Evolutionary conservation across 2,329 filamentous ascomycete genomes (phyloP), one percentile per base, ranked within the genome.

Genomic region (Colletotrichum spaethianum): DNA sequence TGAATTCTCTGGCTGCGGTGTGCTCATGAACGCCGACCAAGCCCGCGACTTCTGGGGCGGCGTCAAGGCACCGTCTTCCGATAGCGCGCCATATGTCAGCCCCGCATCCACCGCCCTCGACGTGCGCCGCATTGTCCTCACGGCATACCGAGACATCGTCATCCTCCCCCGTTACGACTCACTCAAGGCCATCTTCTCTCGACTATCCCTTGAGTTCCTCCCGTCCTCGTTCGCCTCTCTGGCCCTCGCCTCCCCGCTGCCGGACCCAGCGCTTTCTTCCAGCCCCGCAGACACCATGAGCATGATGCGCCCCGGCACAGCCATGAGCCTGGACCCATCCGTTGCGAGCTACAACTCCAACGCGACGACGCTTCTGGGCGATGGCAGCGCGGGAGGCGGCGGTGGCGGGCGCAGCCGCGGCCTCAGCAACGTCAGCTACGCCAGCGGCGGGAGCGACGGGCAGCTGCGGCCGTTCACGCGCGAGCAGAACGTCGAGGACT

Each of bases 21-120:
- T 90, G 0, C 89, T 98, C 67, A 92, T 98, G 89, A 92, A 89
- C 0, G 82, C 89, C 0, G 91, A 94, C 6, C 93, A 97, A 81
- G 93, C 95, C 5, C 91, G 92, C 50, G 96, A 98, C 72, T 98
- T 98, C 78, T 98, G 96, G 95, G 93, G 93, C 36, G 92, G 91
- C 8, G 87, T 93, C 23, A 86, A 92, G 55, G 82, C 82, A 40
- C 55, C 65, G 28, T 75, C 79, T 50, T 81, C 81, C 4, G 80
- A 82, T 64, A 80, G 80, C 40, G 71, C 78, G 23, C 75, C 76
- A 62, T 85, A 80, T 78, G 88, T 76, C 82, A 89, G 78, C 79
- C 84, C 86, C 0, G 84, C 84, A n/a, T 83, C 81, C 36, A 81
- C 82, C 38, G 88, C 93, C 50, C 88, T 98, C 2, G 95, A 98